phyloP scores from a whole-genome alignment of 73 alveolate species.

The Paramecium tetraurelia region DNA sequence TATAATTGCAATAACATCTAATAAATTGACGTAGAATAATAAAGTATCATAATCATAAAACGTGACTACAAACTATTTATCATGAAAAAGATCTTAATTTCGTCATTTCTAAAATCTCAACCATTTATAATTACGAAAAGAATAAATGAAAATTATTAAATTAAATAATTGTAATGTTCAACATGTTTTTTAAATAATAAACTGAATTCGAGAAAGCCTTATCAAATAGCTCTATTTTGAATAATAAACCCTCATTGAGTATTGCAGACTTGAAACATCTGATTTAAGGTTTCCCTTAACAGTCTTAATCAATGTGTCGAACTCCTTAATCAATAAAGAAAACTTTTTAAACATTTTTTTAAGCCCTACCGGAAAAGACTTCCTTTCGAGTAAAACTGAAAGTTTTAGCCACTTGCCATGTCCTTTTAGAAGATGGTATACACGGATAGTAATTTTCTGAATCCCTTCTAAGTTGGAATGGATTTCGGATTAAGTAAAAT shows the following conservation, averaged over 20 bases:
- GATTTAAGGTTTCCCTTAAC: neutral
- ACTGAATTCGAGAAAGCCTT: neutral
- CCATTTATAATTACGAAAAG: neutral
- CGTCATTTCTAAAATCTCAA: neutral
- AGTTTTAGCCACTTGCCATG: constrained; percentile 32
- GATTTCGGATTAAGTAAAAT: neutral
- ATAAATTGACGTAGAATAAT: neutral
- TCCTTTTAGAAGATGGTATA: neutral
- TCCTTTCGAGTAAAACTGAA: neutral
- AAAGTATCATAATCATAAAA: neutral
- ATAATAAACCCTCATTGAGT: neutral
- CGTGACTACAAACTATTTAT: neutral
- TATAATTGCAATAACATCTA: neutral
- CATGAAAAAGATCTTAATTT: neutral
- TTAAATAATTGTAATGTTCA: neutral
- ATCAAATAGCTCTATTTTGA: neutral
- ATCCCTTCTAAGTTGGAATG: neutral
- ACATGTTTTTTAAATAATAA: neutral
- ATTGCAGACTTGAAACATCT: neutral
- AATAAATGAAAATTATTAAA: neutral
- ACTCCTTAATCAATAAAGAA: constrained; percentile 19
- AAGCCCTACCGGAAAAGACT: neutral
- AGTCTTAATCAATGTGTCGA: neutral
- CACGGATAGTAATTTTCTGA: neutral
- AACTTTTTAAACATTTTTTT: neutral